Conservation (phyloP, 2,329 filamentous ascomycete species). For the Fusarium musae region DNA sequence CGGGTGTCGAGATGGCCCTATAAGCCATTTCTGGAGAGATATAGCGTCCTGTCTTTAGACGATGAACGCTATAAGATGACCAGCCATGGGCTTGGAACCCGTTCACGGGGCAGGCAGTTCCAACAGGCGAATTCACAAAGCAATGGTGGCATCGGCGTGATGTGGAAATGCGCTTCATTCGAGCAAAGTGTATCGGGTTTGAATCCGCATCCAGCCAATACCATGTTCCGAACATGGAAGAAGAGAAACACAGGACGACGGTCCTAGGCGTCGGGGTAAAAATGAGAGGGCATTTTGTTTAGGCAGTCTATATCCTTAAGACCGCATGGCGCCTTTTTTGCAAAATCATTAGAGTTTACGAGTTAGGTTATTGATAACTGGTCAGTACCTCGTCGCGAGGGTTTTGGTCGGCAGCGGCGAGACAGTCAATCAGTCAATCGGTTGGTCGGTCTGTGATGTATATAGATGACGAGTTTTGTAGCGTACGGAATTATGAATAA, state of each 20-base stretch:
- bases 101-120: slow-evolving; percentile 15
- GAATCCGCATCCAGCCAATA: slow-evolving; percentile 7
- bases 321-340: slow-evolving; percentile 32
- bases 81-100: slow-evolving; percentile 22
- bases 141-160: slow-evolving; percentile 15
- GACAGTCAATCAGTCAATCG: background rate
- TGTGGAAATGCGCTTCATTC: slow-evolving; percentile 2
- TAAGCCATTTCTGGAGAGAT: slow-evolving; percentile 25
- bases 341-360: slow-evolving; percentile 34
- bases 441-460: background rate
- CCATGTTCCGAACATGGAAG: slow-evolving; percentile 3
- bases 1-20: background rate
- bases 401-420: background rate
- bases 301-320: slow-evolving; percentile 38
- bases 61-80: slow-evolving; percentile 32
- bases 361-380: background rate
- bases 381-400: background rate
- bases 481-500: slow-evolving; percentile 6
- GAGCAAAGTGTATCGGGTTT: background rate
- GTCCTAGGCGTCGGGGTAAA: slow-evolving; percentile 34
- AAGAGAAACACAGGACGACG: slow-evolving; percentile 29
- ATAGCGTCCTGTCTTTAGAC: slow-evolving; percentile 36
- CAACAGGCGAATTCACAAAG: slow-evolving; percentile 19
- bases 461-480: background rate
- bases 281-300: slow-evolving; percentile 36